Evolutionary conservation across 208 protist species (phyloP), one percentile per base, ranked within the genome.

Genomic region (Strigomonas culicis): DNA sequence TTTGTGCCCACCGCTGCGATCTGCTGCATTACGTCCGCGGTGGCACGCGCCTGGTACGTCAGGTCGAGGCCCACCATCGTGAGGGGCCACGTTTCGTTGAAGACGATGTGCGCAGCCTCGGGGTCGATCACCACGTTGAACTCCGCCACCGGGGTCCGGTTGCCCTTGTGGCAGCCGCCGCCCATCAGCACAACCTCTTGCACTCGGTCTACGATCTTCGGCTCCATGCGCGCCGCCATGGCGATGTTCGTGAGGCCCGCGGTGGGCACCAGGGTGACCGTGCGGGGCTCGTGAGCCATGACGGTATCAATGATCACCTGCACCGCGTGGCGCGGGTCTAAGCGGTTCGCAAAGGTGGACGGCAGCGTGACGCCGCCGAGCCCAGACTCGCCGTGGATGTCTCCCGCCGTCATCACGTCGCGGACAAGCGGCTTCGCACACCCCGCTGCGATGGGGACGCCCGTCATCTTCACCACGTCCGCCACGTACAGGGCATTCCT

Each of bases 11-110:
- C 63, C 7, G 68, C 68, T 6, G 50, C 34, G 36, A 93, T 76
- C 8, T 63, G 31, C 47, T 82, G 34, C 53, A 84, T 32, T 22
- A 95, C 74, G 11, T 32, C 57, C 17, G 68, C 61, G 15, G 82
- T 90, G 17, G 72, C 77, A 7, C 86, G 57, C 8, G 81, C 86
- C 50, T 90, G 90, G 36, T 88, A 70, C n/a, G 89, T 93, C 8
- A 93, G 82, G 69, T 95, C 82, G 2, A 95, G 59, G 1, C 87
- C 87, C 43, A 93, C 82, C 86, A 95, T 93, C 34, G 85, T 87
- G 57, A 94, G 46, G 28, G 46, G 41, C 76, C 77, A 82, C 56
- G 34, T 53, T 55, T 80, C 75, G 64, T 83, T 81, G 46, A 91
- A 92, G 1, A 95, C 82, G 43, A 93, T 88, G 61, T 79, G 75